Percentiles rank a stretch among this genome's conserved stretches.
These are phyloP conservation scores for Fusarium subglutinans DNA, from an alignment of 2,329 filamentous ascomycete species.

Conservation along the genomic window DNA sequence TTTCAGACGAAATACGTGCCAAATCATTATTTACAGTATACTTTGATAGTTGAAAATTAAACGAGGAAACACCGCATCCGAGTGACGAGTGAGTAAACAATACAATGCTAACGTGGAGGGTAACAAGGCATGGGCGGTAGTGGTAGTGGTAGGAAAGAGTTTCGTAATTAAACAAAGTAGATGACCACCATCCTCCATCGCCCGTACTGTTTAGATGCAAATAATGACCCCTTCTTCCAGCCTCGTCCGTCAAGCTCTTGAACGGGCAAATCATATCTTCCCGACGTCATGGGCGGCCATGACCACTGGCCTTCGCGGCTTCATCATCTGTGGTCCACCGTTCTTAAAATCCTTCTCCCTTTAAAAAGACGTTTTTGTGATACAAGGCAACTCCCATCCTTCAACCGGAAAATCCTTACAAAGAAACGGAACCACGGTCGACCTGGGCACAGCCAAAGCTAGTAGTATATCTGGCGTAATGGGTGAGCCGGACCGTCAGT, in stretches of 20 bases:
- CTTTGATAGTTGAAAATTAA: slow-evolving; percentile 13
- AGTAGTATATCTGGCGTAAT: slow-evolving; percentile 36
- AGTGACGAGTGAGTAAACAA: slow-evolving; percentile 14
- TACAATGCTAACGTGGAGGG: slow-evolving; percentile 21
- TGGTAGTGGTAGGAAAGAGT: slow-evolving; percentile 41
- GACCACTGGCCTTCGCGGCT: slow-evolving; percentile 34
- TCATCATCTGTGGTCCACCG: slow-evolving; percentile 32
- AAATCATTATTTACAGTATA: slow-evolving; percentile 1
- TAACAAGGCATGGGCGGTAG: slow-evolving; percentile 5
- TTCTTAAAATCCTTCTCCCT: slow-evolving; percentile 38
- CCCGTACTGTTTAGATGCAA: slow-evolving; percentile 47
- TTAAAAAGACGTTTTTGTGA: slow-evolving; percentile 44
- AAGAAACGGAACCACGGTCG: slow-evolving; percentile 43
- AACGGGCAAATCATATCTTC: slow-evolving; percentile 28
- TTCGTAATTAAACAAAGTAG: slow-evolving; percentile 65
- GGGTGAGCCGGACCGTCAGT: slow-evolving; percentile 27
- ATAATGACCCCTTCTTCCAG: slow-evolving; percentile 35
- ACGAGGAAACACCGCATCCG: slow-evolving; percentile 11
- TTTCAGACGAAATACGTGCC: not conserved
- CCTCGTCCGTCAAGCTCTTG: slow-evolving; percentile 32
- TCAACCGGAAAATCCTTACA: slow-evolving; percentile 45
- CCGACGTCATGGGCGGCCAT: slow-evolving; percentile 22
- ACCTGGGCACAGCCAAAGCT: slow-evolving; percentile 42
- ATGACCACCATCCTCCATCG: slow-evolving; percentile 53
- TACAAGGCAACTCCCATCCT: slow-evolving; percentile 46